phyloP scores from a whole-genome alignment of 306 rosid species.

The Aeschynomene evenia region DNA sequence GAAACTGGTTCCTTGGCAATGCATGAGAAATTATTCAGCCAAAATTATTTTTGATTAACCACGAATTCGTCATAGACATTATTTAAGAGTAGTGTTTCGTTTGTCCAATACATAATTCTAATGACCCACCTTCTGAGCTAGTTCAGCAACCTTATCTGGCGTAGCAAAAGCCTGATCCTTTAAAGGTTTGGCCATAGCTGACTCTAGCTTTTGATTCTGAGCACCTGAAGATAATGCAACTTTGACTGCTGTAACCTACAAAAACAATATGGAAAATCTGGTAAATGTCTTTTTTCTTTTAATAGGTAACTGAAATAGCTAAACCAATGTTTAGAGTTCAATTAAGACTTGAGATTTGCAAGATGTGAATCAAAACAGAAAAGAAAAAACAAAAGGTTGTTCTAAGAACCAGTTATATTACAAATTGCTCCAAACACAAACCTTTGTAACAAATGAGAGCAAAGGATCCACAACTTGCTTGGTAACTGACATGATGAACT shows the following conservation, averaged over 20 bases:
- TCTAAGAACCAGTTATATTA: slow-evolving; percentile 4
- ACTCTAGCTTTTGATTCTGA: slow-evolving; percentile 73
- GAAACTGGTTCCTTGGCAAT: background rate
- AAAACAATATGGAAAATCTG: slow-evolving; percentile 25
- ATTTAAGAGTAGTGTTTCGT: background rate
- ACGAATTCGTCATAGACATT: background rate
- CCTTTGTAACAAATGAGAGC: slow-evolving; percentile 99
- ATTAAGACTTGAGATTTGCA: background rate
- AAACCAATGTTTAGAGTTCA: background rate
- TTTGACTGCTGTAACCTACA: slow-evolving; percentile 93
- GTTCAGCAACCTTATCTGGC: slow-evolving; percentile 94
- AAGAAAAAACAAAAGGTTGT: too few species aligned
- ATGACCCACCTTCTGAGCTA: slow-evolving; percentile 75
- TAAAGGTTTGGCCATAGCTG: slow-evolving; percentile 75
- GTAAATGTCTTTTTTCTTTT: background rate
- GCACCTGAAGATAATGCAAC: slow-evolving; percentile 73
- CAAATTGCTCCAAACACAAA: slow-evolving; percentile 36
- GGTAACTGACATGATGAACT: slow-evolving; percentile 94
- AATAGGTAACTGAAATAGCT: background rate
- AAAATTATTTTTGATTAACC: background rate
- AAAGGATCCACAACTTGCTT: slow-evolving; percentile 97
- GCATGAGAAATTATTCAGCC: background rate
- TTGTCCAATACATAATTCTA: slow-evolving; percentile 8
- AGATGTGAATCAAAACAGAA: background rate
- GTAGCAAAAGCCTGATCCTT: slow-evolving; percentile 94